Evolutionary conservation across 2,329 filamentous ascomycete species (phyloP).

Genomic region (Penicillium oxalicum): DNA sequence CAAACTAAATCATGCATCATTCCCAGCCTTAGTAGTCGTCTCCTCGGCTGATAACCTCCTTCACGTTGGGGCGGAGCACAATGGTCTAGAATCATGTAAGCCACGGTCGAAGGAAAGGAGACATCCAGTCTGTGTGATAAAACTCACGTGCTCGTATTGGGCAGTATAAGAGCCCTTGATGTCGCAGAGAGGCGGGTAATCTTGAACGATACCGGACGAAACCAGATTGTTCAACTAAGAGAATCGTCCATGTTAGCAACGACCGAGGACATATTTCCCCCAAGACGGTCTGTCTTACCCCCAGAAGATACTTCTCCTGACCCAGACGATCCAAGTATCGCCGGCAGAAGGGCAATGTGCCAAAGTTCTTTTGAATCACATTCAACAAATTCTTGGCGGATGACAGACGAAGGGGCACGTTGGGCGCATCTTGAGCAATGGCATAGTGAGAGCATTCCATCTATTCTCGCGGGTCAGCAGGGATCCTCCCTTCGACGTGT

Average conservation of each 20-base stretch:
- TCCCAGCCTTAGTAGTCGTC: conserved; percentile 63
- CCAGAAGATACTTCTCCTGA: conserved; percentile 87
- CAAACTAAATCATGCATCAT: background rate
- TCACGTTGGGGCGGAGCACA: conserved; percentile 69
- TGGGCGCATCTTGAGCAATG: conserved; percentile 63
- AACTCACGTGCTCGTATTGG: conserved; percentile 80
- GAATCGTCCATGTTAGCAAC: conserved; percentile 23
- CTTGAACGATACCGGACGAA: conserved; percentile 74
- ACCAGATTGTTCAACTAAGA: conserved; percentile 77
- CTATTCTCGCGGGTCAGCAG: conserved; percentile 28
- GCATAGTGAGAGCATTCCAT: conserved; percentile 86
- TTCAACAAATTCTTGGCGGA: conserved; percentile 81
- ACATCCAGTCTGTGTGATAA: background rate
- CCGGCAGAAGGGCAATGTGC: conserved; percentile 83
- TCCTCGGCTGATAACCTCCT: conserved; percentile 80
- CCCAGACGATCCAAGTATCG: conserved; percentile 89
- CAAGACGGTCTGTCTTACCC: conserved; percentile 50
- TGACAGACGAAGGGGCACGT: conserved; percentile 67
- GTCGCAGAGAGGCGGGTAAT: conserved; percentile 83
- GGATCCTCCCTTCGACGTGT: too few species aligned
- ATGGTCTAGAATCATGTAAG: conserved; percentile 53
- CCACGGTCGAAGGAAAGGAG: background rate
- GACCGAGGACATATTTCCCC: background rate
- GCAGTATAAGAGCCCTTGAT: conserved; percentile 93
- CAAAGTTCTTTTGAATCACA: conserved; percentile 94